Conservation (phyloP, 768 basidiomycete genomes). For the Mycena pura region DNA sequence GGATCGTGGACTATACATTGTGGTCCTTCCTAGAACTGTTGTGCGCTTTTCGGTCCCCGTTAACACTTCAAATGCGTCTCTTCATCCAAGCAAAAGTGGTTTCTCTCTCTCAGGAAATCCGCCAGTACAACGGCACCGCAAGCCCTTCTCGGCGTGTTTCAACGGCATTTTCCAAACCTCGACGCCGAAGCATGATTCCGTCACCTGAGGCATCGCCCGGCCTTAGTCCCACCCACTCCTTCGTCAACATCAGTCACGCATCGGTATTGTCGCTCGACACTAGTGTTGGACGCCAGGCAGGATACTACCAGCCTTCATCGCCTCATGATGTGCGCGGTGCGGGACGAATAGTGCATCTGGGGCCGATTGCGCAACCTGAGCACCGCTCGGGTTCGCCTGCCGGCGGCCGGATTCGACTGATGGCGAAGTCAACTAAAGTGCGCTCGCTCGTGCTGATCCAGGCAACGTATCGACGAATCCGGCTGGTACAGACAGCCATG, state of each 20-base stretch:
- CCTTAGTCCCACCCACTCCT: slow-evolving; percentile 42
- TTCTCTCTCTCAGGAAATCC: slow-evolving; percentile 59
- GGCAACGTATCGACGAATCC: slow-evolving; percentile 65
- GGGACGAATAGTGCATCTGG: slow-evolving; percentile 54
- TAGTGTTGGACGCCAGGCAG: slow-evolving; percentile 50
- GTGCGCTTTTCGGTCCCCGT: slow-evolving; percentile 65
- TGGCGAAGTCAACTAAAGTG: slow-evolving; percentile 51
- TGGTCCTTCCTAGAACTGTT: slow-evolving; percentile 78
- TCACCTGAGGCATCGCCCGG: slow-evolving; percentile 57
- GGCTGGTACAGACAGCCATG: slow-evolving; percentile 66
- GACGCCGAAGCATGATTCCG: slow-evolving; percentile 51
- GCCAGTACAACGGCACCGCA: slow-evolving; percentile 33
- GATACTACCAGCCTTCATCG: slow-evolving; percentile 46
- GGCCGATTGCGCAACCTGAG: slow-evolving; percentile 21
- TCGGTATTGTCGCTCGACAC: slow-evolving; percentile 27
- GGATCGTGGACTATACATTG: slow-evolving; percentile 71
- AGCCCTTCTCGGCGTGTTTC: slow-evolving; percentile 49
- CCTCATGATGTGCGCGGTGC: slow-evolving; percentile 46
- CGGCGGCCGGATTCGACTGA: slow-evolving; percentile 30
- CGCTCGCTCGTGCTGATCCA: slow-evolving; percentile 58
- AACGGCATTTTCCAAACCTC: slow-evolving; percentile 63
- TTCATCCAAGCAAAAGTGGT: slow-evolving; percentile 71
- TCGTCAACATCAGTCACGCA: slow-evolving; percentile 21
- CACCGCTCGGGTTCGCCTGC: slow-evolving; percentile 24
- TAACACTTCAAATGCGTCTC: slow-evolving; percentile 69